Percentiles rank a stretch among this genome's conserved stretches.
phyloP scores from a whole-genome alignment of 768 basidiomycete genomes.

The Boletus rufocinnamomeus region DNA sequence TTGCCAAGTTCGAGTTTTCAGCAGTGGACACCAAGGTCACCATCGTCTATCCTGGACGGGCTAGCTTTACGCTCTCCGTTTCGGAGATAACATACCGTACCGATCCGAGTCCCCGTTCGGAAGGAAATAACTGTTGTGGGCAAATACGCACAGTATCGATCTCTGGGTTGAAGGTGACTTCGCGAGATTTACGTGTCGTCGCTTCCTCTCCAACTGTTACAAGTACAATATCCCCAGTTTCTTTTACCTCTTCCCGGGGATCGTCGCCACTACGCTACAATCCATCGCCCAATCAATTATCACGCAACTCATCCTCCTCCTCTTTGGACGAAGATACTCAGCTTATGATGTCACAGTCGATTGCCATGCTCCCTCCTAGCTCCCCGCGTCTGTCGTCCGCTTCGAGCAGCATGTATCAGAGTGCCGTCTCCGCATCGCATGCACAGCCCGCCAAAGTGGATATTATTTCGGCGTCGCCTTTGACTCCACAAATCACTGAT shows the following conservation, averaged over 20 bases:
- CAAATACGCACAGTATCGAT: slow-evolving; percentile 53
- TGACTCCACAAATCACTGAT: background rate
- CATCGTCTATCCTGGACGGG: slow-evolving; percentile 62
- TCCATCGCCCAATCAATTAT: slow-evolving; percentile 23
- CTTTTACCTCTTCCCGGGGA: slow-evolving; percentile 20
- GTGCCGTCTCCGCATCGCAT: slow-evolving; percentile 52
- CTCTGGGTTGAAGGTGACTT: slow-evolving; percentile 56
- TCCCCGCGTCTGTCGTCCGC: slow-evolving; percentile 50
- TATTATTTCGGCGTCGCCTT: background rate
- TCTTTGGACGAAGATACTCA: slow-evolving; percentile 67
- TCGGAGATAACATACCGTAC: slow-evolving; percentile 61
- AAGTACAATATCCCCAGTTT: slow-evolving; percentile 31
- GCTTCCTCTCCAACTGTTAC: slow-evolving; percentile 20
- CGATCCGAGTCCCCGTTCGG: slow-evolving; percentile 13
- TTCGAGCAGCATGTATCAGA: slow-evolving; percentile 76
- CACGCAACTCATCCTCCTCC: slow-evolving; percentile 56
- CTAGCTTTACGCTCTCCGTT: slow-evolving; percentile 61
- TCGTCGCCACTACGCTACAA: slow-evolving; percentile 11
- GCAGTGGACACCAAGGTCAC: slow-evolving; percentile 68
- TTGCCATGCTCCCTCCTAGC: slow-evolving; percentile 58
- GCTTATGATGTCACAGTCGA: slow-evolving; percentile 74
- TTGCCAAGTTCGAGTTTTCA: slow-evolving; percentile 78
- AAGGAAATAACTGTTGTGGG: slow-evolving; percentile 25
- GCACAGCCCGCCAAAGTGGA: slow-evolving; percentile 1
- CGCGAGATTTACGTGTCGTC: slow-evolving; percentile 42